Conservation (phyloP, 2,329 filamentous ascomycete genomes). For the Chaetomium sp. region DNA sequence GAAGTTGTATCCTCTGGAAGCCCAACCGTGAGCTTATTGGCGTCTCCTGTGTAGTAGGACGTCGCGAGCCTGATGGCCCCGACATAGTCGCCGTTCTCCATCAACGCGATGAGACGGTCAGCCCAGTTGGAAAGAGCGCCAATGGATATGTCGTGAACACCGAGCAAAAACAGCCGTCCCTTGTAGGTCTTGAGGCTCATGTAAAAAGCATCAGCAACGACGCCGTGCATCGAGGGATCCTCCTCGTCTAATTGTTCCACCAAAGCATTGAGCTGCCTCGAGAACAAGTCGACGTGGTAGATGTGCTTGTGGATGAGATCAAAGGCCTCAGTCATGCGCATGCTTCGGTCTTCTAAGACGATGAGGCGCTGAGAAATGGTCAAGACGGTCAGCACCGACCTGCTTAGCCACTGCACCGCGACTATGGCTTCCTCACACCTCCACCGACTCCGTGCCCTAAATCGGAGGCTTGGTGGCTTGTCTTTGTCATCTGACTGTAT, state of each 20-base stretch:
- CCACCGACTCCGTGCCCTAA: conserved; percentile 81
- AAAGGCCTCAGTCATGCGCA: conserved; percentile 91
- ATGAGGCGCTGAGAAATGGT: conserved; percentile 92
- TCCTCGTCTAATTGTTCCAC: conserved; percentile 86
- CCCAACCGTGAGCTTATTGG: conserved; percentile 91
- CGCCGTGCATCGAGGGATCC: conserved; percentile 84
- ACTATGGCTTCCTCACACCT: conserved; percentile 92
- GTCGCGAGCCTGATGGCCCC: conserved; percentile 85
- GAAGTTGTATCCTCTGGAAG: conserved; percentile 74
- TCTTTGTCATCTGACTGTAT: conserved; percentile 61
- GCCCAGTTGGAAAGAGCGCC: conserved; percentile 96
- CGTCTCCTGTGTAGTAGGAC: conserved; percentile 81
- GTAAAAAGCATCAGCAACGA: conserved; percentile 93
- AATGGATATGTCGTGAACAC: conserved; percentile 89
- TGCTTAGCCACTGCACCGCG: conserved; percentile 91
- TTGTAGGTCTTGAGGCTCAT: conserved; percentile 98
- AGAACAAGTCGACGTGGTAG: conserved; percentile 86
- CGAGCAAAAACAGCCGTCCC: conserved; percentile 81
- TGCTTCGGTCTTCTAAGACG: conserved; percentile 80
- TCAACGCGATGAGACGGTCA: conserved; percentile 82
- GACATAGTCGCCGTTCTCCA: conserved; percentile 96
- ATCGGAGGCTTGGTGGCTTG: conserved; percentile 70
- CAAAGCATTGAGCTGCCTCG: conserved; percentile 71
- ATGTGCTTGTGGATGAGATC: conserved; percentile 89
- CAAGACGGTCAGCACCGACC: conserved; percentile 82